Base-by-base conservation (phyloP, 108 stramenopile genomes). In the Cyclostephanos tholiformis region DNA sequence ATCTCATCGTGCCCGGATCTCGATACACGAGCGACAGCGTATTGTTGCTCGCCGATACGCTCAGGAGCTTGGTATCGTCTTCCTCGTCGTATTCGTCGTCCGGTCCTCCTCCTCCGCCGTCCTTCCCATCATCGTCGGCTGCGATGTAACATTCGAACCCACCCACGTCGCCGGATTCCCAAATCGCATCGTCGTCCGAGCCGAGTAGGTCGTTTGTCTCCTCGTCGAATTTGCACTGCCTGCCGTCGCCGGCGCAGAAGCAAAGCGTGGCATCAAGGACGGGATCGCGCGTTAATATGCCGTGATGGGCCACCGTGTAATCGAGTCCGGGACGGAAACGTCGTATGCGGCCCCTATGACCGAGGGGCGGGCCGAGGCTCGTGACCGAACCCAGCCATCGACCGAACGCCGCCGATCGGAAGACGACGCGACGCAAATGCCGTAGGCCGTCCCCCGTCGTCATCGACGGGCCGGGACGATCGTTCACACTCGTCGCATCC, bases 61-160 rank as follows among this genome's bases (percentile, higher is more conserved):
- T 95, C 5, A 98, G 67, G 20, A 98, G 79, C 60, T 96, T 87
- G 2, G 91, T 91, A 67, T 94, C 94, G 74, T 97, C 97, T 27
- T 98, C 96, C n/a, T 88, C 93, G 60, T 91, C 88, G 80, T 97
- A 92, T 58, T 91, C 92, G 17, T 87, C 91, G 59, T 94, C 95
- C 22, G 91, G 83, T 57, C 86, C 89, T 26, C 79, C 59, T 19
- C 65, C 65, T 48, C 79, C 93, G 8, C 84, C 91, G 27, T 89
- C 91, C 30, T 93, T 94, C 58, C 94, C 96, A 0, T 87, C 94
- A 20, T 95, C 95, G 62, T 96, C 97, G 0, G 96, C 97, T 56
- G 91, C 94, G 65, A 98, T 96, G 82, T 97, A 98, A 57, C 96
- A 97, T 56, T 97, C 97, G 77, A 97, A 98, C 32, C 97, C 98